Evolutionary conservation across 176 grass and related monocot species (phyloP).

Genomic region (Raddia guianensis): DNA sequence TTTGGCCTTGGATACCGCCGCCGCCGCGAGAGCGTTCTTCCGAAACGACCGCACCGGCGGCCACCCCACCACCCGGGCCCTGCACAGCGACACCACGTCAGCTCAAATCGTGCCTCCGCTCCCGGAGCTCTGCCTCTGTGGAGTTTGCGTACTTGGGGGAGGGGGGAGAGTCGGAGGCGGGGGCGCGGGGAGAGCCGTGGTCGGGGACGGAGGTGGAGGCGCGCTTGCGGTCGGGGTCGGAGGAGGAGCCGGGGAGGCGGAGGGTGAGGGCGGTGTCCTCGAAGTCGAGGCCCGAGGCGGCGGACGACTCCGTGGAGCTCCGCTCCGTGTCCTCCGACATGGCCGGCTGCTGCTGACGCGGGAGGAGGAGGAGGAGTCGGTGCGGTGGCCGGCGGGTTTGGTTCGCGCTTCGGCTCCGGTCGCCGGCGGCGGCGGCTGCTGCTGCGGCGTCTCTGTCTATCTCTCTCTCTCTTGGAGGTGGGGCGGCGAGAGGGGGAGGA

Average conservation of each 20-base stretch:
- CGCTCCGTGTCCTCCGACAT: conserved; percentile 70
- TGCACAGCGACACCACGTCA: conserved; percentile 23
- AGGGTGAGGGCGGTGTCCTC: conserved; percentile 85
- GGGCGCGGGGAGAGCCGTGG: conserved; percentile 36
- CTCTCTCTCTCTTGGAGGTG: conserved; percentile 14
- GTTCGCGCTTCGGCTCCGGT: conserved; percentile 6
- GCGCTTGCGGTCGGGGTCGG: conserved; percentile 47
- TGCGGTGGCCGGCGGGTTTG: background rate
- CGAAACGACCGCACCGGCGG: conserved; percentile 69
- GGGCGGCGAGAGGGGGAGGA: background rate
- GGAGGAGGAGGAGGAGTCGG: background rate
- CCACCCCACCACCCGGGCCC: conserved; percentile 82
- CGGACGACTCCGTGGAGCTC: conserved; percentile 78
- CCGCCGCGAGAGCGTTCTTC: conserved; percentile 49
- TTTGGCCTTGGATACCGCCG: conserved; percentile 46
- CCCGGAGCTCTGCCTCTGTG: background rate
- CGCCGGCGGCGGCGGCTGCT: background rate
- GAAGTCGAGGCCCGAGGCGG: conserved; percentile 73
- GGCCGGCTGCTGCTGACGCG: background rate
- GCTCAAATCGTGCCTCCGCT: background rate
- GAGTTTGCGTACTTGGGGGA: conserved; percentile 40
- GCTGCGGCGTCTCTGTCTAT: conserved; percentile 12
- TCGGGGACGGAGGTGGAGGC: conserved; percentile 43
- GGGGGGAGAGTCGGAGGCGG: conserved; percentile 37
- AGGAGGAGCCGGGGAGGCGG: conserved; percentile 55